Base-by-base conservation (phyloP, 805 yeast species). In the Candida dajiaensis region DNA sequence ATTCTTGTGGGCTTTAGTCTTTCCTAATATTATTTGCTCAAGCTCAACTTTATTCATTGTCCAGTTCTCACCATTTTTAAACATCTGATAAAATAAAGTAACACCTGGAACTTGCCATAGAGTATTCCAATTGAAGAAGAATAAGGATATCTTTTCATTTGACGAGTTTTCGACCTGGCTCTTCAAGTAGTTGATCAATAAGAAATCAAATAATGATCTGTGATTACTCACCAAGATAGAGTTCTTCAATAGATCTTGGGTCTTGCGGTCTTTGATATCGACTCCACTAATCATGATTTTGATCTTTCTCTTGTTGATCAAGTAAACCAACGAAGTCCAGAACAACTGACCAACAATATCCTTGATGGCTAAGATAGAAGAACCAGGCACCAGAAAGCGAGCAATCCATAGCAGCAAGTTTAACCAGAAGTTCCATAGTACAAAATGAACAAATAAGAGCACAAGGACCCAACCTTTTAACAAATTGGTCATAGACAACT, bases 51-150 rank as follows among this genome's bases (percentile, higher is more conserved):
- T 52, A 7, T 51, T 52, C 40, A 69, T 50, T 11, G 54, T 77
- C 85, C 86, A 80, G 56, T 86, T 87, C 52, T 87, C 95, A 59
- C 85, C 89, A 40, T 77, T 71, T 40, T 72, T 70, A 10, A 77
- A 54, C 29, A 82, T 68, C 46, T 75, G 73, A 43, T 69, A 59
- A 12, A 80, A 51, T 3, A 79, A 61, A 28, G 68, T 63, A 0
- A 80, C 31, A 2, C 75, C 73, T 0, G 95, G 95, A 0, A 83
- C 68, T 20, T 71, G 64, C 80, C 88, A 77, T 3, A 85, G 55
- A 6, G 69, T 60, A 43, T 80, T 83, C 96, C 96, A 88, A 1
- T 83, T 72, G 55, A 85, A 77, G 61, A 81, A 85, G 43, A 71
- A 75, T n/a, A 80, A 28, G 53, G 55, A 22, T 46, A 48, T 40